Base-by-base conservation (phyloP, 495 filamentous ascomycete genomes). In the Aspergillus steynii region DNA sequence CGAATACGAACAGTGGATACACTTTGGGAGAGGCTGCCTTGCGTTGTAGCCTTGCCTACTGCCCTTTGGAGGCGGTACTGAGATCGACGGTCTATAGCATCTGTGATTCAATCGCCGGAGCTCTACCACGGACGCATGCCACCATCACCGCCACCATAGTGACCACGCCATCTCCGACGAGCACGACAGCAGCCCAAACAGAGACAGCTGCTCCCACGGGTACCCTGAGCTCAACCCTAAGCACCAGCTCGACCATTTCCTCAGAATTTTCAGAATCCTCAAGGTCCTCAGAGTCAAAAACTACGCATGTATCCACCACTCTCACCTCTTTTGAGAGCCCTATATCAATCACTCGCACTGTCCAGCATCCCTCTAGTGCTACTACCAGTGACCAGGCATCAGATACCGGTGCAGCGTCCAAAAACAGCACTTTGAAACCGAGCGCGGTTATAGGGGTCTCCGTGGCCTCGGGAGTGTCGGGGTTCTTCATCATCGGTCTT, bases 11-110 rank as follows among this genome's bases (percentile, higher is more conserved):
- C 10, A 82, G 80, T 58, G 87, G 86, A 32, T 87, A 87, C 59
- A 90, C 89, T 0, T 57, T 93, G 52, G 89, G 88, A 10, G 89
- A 91, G 71, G 87, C 80, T 6, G 86, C 83, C 8, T 68, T 90
- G 58, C 81, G 83, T 60, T 93, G 90, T 68, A 79, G 86, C 12
- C 70, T 81, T 51, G 80, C 82, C 1, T 53, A 62, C 27, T 85
- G 82, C 53, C 59, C 74, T 25, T 51, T 70, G 20, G 58, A 68
- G 2, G 62, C 68, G 6, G 57, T 65, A 4, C 55, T 68, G 14
- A 65, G 50, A 9, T 65, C 68, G 6, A 76, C 74, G 46, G 84
- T 80, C 20, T 86, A 85, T 65, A 69, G 74, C 53, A 86, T 90
- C 70, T 91, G 88, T 62, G 72, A 75, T 50, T 77, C 77, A 2